Evolutionary conservation across 208 protist species (phyloP), one percentile per base, ranked within the genome.

Genomic region (Acanthamoeba castellanii): DNA sequence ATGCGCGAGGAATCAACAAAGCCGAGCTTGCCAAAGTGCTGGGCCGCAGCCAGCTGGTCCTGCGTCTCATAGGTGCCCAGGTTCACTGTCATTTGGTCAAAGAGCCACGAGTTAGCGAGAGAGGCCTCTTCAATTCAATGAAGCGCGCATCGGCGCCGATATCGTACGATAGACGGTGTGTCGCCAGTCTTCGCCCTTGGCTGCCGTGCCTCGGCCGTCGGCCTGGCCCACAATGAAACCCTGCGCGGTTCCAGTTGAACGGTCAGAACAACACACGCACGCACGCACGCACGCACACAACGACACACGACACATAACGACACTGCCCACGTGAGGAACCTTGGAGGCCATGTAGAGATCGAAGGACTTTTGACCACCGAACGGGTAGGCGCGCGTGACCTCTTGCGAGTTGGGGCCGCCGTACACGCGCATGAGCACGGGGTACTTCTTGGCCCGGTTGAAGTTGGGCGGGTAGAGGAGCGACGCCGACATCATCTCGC

Each of bases 391-490:
- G 14, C 34, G 61, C 0, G 81, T 64, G 22, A 88, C 81, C 52
- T 64, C 81, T 27, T 61, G 37, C 27, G 50, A 66, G 81, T 64
- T 64, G 18, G 81, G 81, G 13, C 81, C 81, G 52, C 81, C 81
- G 70, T 81, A 88, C 52, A 88, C 81, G 27, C 30, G 42, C 50
- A 88, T 55, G 50, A 88, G 52, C 18, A 88, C 52, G n/a, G 81
- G 81, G 81, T 88, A 88, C 34, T 55, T 64, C 81, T 88, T 88
- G 81, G 1, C 9, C 81, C 0, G 14, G 30, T 88, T 16, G 25
- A 88, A 88, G 52, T 88, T 88, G 42, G 81, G 81, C 13, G 81
- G 81, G 32, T 66, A 64, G 50, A 88, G 52, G 14, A 66, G 81
- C 81, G 50, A 88, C 5, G 81, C 81, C 25, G 25, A 20, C 81